A percentile compares a stretch with the other conserved stretches of the same genome.
These are phyloP conservation scores for Pythium plurisporium DNA, from an alignment of 352 stramenopile species.

Conservation along the genomic window DNA sequence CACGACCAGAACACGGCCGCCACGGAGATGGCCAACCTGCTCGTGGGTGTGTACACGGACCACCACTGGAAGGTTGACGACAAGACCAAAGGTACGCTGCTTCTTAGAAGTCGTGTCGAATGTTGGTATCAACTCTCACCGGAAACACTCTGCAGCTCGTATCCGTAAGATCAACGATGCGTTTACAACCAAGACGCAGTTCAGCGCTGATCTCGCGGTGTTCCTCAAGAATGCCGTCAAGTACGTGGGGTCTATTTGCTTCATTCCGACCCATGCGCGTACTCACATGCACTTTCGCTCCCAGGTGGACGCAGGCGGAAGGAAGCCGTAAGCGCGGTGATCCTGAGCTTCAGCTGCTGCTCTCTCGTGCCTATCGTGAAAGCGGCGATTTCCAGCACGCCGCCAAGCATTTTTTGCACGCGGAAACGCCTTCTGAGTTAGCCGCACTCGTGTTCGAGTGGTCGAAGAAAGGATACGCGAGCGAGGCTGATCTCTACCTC, in stretches of 20 bases:
- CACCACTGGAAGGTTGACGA: slow-evolving; percentile 72
- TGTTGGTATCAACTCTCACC: no score
- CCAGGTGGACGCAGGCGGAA: slow-evolving; percentile 56
- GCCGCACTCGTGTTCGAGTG: slow-evolving; percentile 69
- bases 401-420: slow-evolving; percentile 77
- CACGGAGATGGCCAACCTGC: slow-evolving; percentile 76
- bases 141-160: no score
- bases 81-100: slow-evolving; percentile 41
- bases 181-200: slow-evolving; percentile 63
- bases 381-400: slow-evolving; percentile 60
- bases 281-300: not conserved
- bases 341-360: slow-evolving; percentile 66
- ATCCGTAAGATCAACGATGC: slow-evolving; percentile 59
- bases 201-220: slow-evolving; percentile 55
- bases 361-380: slow-evolving; percentile 46
- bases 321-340: slow-evolving; percentile 72
- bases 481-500: slow-evolving; percentile 79
- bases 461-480: slow-evolving; percentile 69
- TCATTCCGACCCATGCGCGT: not conserved
- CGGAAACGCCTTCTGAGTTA: slow-evolving; percentile 67
- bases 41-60: slow-evolving; percentile 69
- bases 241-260: slow-evolving; percentile 22
- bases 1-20: slow-evolving; percentile 74
- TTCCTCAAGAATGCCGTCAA: slow-evolving; percentile 83
- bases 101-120: no score